A percentile compares a stretch with the other conserved stretches of the same genome.
Evolutionary conservation across 352 stramenopile species (phyloP).

Genomic region (Pythium angustatum): DNA sequence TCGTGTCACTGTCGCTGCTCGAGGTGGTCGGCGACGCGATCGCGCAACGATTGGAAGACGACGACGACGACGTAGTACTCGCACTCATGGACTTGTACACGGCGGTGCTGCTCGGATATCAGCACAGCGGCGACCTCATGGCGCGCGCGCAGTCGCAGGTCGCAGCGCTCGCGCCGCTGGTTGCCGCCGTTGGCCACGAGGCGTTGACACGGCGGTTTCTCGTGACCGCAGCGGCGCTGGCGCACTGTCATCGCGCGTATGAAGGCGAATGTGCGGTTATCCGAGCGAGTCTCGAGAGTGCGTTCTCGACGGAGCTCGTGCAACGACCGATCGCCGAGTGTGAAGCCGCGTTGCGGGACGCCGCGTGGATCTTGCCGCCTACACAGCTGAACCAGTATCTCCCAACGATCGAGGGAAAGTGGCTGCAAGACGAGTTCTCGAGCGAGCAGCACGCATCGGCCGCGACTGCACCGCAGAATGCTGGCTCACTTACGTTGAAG

Average conservation of each 20-base stretch:
- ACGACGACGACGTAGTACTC: constrained; percentile 21
- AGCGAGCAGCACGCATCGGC: constrained; percentile 52
- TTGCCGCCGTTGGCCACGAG: constrained; percentile 36
- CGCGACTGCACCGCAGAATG: constrained; percentile 45
- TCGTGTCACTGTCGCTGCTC: constrained; percentile 41
- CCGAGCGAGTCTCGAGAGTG: constrained; percentile 36
- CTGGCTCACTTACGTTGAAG: constrained; percentile 66
- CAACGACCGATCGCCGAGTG: constrained; percentile 24
- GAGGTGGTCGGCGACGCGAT: constrained; percentile 38
- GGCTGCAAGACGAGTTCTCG: constrained; percentile 73
- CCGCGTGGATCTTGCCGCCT: constrained; percentile 62
- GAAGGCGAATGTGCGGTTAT: constrained; percentile 55
- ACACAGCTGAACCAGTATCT: constrained; percentile 46
- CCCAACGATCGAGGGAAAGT: constrained; percentile 75
- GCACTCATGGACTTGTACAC: constrained; percentile 48
- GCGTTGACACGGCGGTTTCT: constrained; percentile 31
- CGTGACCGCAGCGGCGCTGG: constrained; percentile 46
- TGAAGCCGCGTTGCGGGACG: constrained; percentile 40
- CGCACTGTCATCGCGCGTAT: constrained; percentile 70
- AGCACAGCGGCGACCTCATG: constrained; percentile 72
- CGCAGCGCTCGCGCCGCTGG: constrained; percentile 40
- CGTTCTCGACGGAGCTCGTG: constrained; percentile 39
- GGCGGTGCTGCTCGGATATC: constrained; percentile 71
- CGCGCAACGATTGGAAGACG: constrained; percentile 35
- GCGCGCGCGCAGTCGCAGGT: constrained; percentile 46